Conservation (phyloP, 179 eudicot genomes). For the Corrigiola litoralis region DNA sequence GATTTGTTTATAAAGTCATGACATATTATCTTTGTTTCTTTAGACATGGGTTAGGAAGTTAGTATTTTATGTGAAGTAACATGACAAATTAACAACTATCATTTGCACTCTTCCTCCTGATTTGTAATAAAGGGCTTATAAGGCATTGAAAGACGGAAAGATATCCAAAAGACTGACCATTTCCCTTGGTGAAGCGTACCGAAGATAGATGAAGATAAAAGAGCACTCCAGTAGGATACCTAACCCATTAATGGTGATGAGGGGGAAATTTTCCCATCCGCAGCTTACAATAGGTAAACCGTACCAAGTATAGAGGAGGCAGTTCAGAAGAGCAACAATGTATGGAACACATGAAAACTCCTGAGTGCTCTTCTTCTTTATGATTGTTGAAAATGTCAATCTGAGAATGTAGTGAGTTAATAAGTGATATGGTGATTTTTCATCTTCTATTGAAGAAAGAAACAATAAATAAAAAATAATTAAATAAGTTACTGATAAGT, state of each 20-base stretch:
- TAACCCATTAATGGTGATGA: slow-evolving; percentile 54
- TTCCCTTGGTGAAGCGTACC: slow-evolving; percentile 48
- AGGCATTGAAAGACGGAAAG: neutral
- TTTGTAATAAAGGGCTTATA: neutral
- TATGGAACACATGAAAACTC: slow-evolving; percentile 72
- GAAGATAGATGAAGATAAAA: slow-evolving; percentile 52
- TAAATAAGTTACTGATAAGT: neutral
- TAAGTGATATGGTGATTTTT: neutral
- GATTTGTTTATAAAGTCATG: neutral
- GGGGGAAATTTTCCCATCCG: slow-evolving; percentile 60
- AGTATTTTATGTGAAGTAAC: neutral
- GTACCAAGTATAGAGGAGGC: slow-evolving; percentile 73
- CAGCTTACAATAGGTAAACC: slow-evolving; percentile 75
- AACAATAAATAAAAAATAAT: neutral
- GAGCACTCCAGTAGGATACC: slow-evolving; percentile 64
- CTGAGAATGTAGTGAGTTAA: slow-evolving; percentile 28
- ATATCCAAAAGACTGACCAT: slow-evolving; percentile 39
- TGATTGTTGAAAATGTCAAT: slow-evolving; percentile 53
- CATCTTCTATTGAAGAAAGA: neutral
- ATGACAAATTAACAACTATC: neutral
- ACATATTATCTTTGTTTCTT: neutral
- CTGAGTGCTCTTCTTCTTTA: slow-evolving; percentile 63
- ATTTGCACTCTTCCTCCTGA: neutral
- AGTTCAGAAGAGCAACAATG: slow-evolving; percentile 47
- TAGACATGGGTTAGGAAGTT: neutral